These are phyloP conservation scores for Dichotomocladium elegans DNA, from an alignment of 371 early-diverging fungal species.

Conservation along the genomic window DNA sequence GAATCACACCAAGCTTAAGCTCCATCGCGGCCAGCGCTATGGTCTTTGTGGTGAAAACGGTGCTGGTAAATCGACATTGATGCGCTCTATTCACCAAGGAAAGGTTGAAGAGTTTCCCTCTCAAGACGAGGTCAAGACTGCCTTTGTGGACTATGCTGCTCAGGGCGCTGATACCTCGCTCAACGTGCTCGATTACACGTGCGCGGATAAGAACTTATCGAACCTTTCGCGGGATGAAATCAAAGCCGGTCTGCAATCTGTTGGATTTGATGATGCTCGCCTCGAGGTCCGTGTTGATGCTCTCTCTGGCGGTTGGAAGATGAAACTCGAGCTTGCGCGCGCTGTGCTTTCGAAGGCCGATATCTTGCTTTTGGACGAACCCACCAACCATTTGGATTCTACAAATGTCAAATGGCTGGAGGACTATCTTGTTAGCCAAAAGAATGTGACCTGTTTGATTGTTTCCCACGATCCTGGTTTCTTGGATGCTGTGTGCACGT, in stretches of 20 bases:
- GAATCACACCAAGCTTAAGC: constrained; percentile 72
- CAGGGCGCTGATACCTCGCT: constrained; percentile 69
- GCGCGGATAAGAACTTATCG: constrained; percentile 47
- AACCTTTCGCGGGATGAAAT: constrained; percentile 49
- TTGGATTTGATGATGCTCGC: constrained; percentile 66
- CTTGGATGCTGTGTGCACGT: constrained; percentile 79
- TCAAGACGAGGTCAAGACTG: constrained; percentile 63
- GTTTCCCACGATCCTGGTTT: constrained; percentile 99
- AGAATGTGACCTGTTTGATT: constrained; percentile 94
- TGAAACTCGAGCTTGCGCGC: constrained; percentile 81
- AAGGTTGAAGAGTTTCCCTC: constrained; percentile 77
- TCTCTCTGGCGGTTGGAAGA: constrained; percentile 89
- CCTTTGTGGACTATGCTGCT: constrained; percentile 70
- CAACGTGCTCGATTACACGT: constrained; percentile 61
- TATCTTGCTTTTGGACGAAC: constrained; percentile 97
- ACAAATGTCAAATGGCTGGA: constrained; percentile 95
- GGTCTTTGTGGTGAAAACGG: constrained; percentile 89
- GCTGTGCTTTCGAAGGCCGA: constrained; percentile 84
- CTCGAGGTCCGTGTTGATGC: constrained; percentile 54
- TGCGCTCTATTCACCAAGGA: constrained; percentile 73
- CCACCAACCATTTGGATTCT: constrained; percentile 91
- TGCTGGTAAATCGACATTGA: constrained; percentile 90
- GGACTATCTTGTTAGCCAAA: constrained; percentile 87
- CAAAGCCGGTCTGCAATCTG: constrained; percentile 48
- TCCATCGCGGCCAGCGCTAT: constrained; percentile 77